Conservation (phyloP, 805 yeast species). For the Candida bentonensis region DNA sequence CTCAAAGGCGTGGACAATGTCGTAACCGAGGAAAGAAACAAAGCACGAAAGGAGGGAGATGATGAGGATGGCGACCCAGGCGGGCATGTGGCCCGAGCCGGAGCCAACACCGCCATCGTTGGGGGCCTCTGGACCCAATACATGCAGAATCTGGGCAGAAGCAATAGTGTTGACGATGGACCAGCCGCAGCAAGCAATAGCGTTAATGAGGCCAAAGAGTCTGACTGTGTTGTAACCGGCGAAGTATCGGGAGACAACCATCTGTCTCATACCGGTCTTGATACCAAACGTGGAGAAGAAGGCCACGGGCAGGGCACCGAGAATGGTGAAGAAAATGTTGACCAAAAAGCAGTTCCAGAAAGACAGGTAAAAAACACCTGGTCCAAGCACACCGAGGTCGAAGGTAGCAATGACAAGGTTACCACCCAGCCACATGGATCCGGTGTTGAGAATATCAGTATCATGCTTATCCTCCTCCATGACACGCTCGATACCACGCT, state of each 20-base stretch:
- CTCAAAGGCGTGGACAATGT: constrained; percentile 67
- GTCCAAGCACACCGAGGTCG: constrained; percentile 61
- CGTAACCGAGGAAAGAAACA: constrained; percentile 75
- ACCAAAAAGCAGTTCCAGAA: constrained; percentile 59
- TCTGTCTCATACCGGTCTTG: constrained; percentile 74
- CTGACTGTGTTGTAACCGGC: constrained; percentile 66
- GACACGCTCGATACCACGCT: constrained; percentile 69
- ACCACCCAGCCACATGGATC: constrained; percentile 85
- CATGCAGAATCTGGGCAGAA: constrained; percentile 69
- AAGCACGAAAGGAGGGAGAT: constrained; percentile 50
- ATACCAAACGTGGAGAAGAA: constrained; percentile 75
- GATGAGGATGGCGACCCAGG: constrained; percentile 83
- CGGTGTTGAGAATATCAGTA: constrained; percentile 51
- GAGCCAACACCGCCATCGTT: constrained; percentile 30
- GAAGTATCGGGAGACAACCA: constrained; percentile 65
- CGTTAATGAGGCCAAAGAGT: constrained; percentile 62
- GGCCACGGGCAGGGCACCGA: constrained; percentile 74
- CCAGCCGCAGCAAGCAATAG: constrained; percentile 89
- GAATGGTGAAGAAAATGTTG: constrained; percentile 56
- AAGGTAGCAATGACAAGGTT: constrained; percentile 77
- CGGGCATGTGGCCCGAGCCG: constrained; percentile 35
- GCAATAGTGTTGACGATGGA: constrained; percentile 86
- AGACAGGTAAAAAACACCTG: constrained; percentile 48
- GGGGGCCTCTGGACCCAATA: constrained; percentile 27
- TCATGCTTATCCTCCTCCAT: constrained; percentile 68